These are phyloP conservation scores for Rugosomyces carneus DNA, from an alignment of 1,284 basidiomycete genomes.

Conservation along the genomic window DNA sequence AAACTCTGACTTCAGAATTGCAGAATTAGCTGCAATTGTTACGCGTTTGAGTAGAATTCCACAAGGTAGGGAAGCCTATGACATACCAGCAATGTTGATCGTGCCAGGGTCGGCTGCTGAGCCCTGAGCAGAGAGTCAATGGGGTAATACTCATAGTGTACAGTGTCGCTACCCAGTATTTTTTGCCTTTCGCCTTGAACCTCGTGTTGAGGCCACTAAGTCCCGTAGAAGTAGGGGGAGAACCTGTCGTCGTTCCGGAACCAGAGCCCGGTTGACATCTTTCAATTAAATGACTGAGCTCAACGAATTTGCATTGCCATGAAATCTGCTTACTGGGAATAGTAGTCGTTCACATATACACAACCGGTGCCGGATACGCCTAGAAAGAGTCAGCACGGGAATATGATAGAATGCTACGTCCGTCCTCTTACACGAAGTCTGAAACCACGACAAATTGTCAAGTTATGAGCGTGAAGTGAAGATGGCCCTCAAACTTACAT, in stretches of 20 bases:
- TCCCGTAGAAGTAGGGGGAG: constrained; percentile 8
- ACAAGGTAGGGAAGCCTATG: background rate
- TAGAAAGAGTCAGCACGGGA: constrained; percentile 10
- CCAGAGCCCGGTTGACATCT: constrained; percentile 24
- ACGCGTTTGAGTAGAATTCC: background rate
- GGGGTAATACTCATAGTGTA: too few relatives aligned
- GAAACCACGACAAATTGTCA: background rate
- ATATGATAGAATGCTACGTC: background rate
- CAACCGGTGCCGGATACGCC: constrained; percentile 21
- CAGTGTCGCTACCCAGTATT: constrained; percentile 18
- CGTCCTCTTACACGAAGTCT: constrained; percentile 23
- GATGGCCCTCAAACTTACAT: constrained; percentile 19
- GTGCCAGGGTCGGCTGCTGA: constrained; percentile 17
- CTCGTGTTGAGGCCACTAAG: constrained; percentile 17
- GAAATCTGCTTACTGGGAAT: constrained; percentile 22
- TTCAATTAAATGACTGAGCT: background rate
- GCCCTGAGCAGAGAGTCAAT: constrained; percentile 8
- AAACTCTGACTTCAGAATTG: constrained; percentile 22
- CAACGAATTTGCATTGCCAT: background rate
- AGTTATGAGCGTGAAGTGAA: background rate
- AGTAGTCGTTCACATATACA: background rate
- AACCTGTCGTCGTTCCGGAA: background rate
- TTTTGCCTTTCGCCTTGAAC: constrained; percentile 22
- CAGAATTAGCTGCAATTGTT: constrained; percentile 17
- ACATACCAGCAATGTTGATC: constrained; percentile 17